phyloP scores from a whole-genome alignment of 352 stramenopile species.

The Pythium aristosporum region DNA sequence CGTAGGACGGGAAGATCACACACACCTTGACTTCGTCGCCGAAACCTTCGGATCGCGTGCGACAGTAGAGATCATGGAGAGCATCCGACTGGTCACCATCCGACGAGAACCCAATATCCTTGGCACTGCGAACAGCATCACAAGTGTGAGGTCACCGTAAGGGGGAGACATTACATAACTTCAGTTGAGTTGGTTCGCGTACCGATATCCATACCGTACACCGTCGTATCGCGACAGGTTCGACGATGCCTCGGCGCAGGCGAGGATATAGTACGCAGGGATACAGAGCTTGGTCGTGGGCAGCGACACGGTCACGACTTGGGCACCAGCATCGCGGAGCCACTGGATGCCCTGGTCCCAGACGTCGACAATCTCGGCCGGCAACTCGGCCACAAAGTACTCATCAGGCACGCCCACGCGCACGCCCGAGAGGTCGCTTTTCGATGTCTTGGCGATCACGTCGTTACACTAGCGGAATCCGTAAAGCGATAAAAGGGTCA shows the following conservation, averaged over 20 bases:
- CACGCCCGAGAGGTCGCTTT: slow-evolving; percentile 65
- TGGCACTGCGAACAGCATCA: slow-evolving; percentile 34
- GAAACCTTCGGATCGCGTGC: slow-evolving; percentile 89
- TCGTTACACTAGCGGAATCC: slow-evolving; percentile 32
- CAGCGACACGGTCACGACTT: slow-evolving; percentile 75
- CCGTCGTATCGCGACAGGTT: slow-evolving; percentile 98
- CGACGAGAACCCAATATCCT: slow-evolving; percentile 44
- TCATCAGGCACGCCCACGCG: slow-evolving; percentile 92
- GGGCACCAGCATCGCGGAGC: slow-evolving; percentile 64
- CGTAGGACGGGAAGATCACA: not conserved
- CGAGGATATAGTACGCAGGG: slow-evolving; percentile 98
- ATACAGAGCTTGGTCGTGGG: slow-evolving; percentile 88
- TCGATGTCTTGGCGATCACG: slow-evolving; percentile 31
- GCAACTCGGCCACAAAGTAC: slow-evolving; percentile 93
- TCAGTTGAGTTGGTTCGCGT: not conserved
- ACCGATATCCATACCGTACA: slow-evolving; percentile 89
- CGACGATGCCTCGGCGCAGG: slow-evolving; percentile 96
- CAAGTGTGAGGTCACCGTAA: not conserved
- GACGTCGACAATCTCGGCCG: slow-evolving; percentile 74
- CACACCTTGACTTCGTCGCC: slow-evolving; percentile 88
- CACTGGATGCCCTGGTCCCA: slow-evolving; percentile 83
- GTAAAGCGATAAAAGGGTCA: not conserved
- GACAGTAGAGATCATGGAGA: slow-evolving; percentile 85
- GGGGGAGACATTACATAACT: not conserved
- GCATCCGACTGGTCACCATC: slow-evolving; percentile 72